These are phyloP conservation scores for Ceratocystis eucalypticola DNA, from an alignment of 2,329 filamentous ascomycete genomes.

Conservation along the genomic window DNA sequence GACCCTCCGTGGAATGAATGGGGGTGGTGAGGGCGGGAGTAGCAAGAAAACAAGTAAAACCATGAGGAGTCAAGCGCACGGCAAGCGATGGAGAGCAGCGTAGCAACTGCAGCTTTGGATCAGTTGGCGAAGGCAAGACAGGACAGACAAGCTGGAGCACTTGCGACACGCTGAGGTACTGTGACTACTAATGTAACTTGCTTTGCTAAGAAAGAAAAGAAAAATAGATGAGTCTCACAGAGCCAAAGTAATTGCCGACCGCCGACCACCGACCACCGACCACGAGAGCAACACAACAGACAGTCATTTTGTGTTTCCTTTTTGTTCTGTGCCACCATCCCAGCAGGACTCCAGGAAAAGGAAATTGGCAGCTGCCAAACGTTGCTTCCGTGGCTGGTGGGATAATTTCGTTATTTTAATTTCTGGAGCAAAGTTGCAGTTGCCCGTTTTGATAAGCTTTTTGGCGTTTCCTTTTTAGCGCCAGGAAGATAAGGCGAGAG, in stretches of 20 bases:
- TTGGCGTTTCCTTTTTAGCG: too few relatives aligned
- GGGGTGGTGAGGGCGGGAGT: neutral
- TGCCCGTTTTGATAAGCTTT: too few relatives aligned
- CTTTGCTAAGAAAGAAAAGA: neutral
- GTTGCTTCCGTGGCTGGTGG: neutral
- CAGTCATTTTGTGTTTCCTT: neutral
- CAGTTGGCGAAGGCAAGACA: too few relatives aligned
- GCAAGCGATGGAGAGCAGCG: too few relatives aligned
- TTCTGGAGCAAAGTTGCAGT: neutral
- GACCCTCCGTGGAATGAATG: neutral
- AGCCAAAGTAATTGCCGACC: neutral
- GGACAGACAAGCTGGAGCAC: neutral
- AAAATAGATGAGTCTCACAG: neutral
- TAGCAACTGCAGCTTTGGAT: too few relatives aligned
- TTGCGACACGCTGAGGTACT: too few relatives aligned
- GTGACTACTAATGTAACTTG: neutral
- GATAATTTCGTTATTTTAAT: neutral
- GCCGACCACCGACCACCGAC: neutral
- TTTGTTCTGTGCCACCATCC: neutral
- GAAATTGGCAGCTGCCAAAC: constrained; percentile 1
- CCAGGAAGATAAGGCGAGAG: too few relatives aligned
- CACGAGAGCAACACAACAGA: neutral
- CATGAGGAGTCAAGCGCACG: neutral
- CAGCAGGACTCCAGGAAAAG: neutral
- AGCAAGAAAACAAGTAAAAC: neutral